Evolutionary conservation across 805 yeast genomes (phyloP).

Genomic region (Cyberlindnera xylosilytica): DNA sequence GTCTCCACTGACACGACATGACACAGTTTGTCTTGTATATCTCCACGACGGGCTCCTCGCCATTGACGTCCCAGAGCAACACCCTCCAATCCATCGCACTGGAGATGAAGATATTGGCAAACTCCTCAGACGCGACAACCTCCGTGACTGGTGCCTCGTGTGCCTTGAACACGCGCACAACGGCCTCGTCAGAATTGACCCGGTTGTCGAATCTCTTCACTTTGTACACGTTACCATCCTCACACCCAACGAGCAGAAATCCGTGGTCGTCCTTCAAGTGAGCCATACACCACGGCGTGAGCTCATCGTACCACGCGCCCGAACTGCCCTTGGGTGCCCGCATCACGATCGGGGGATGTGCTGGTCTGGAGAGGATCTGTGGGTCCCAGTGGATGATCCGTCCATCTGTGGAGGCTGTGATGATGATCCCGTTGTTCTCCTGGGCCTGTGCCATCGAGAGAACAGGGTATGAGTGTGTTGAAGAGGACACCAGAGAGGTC

Average conservation of each 20-base stretch:
- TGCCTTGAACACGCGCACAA: slow-evolving; percentile 20
- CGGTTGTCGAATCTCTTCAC: slow-evolving; percentile 26
- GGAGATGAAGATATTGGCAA: slow-evolving; percentile 24
- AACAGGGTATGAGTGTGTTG: slow-evolving; percentile 26
- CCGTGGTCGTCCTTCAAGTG: slow-evolving; percentile 21
- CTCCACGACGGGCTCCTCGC: slow-evolving; percentile 20
- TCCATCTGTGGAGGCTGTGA: slow-evolving; percentile 32
- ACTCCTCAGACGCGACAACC: slow-evolving; percentile 15
- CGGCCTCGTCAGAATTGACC: slow-evolving; percentile 12
- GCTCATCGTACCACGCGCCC: slow-evolving; percentile 27
- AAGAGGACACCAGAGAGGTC: slow-evolving; percentile 13
- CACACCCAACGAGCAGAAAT: slow-evolving; percentile 29
- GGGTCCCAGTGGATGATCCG: slow-evolving; percentile 30
- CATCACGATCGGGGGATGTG: slow-evolving; percentile 20
- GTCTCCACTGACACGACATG: slow-evolving; percentile 29
- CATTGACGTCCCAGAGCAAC: slow-evolving; percentile 26
- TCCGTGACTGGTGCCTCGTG: slow-evolving; percentile 30
- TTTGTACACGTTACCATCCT: slow-evolving; percentile 33
- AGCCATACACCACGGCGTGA: slow-evolving; percentile 26
- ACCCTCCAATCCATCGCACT: slow-evolving; percentile 33
- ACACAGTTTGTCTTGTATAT: slow-evolving; percentile 27
- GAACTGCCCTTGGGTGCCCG: slow-evolving; percentile 22
- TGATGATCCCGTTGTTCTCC: slow-evolving; percentile 23
- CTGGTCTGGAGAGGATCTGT: slow-evolving; percentile 26
- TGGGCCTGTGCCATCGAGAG: slow-evolving; percentile 21